A percentile compares a stretch with the other conserved stretches of the same genome.
Evolutionary conservation across 495 filamentous ascomycete genomes (phyloP).

Genomic region (Tirmania nivea): DNA sequence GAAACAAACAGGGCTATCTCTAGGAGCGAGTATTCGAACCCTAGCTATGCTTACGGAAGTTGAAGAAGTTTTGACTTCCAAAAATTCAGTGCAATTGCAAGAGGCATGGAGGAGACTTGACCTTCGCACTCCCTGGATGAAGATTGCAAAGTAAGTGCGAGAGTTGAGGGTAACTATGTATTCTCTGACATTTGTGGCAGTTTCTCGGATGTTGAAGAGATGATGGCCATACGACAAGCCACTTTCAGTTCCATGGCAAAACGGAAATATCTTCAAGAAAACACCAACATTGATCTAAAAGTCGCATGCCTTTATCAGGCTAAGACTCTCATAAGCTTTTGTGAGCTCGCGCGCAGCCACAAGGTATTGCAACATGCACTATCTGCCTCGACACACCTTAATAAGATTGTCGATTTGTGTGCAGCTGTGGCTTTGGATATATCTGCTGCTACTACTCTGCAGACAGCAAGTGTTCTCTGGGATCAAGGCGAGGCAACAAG

Average conservation of each 20-base stretch:
- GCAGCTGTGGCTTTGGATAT: constrained; percentile 48
- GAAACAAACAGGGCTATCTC: constrained; percentile 28
- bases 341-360: constrained; percentile 53
- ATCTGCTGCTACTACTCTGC: constrained; percentile 48
- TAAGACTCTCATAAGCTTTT: constrained; percentile 46
- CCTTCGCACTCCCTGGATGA: constrained; percentile 51
- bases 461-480: constrained; percentile 80
- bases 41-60: constrained; percentile 63
- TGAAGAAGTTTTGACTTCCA: constrained; percentile 46
- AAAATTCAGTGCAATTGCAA: constrained; percentile 36
- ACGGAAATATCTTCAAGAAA: constrained; percentile 36
- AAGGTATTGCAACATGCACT: constrained; percentile 67
- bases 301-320: constrained; percentile 53
- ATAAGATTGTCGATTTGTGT: constrained; percentile 44
- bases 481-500: constrained; percentile 80
- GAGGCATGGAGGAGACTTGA: constrained; percentile 40
- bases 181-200: constrained; percentile 25
- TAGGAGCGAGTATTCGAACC: constrained; percentile 43
- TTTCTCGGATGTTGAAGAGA: constrained; percentile 57
- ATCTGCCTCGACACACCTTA: constrained; percentile 59
- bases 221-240: constrained; percentile 62
- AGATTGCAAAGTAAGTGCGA: constrained; percentile 42
- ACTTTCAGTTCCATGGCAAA: constrained; percentile 61
- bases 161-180: background rate
- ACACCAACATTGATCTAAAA: constrained; percentile 31